Percentiles rank a stretch among this genome's conserved stretches.
phyloP scores from a whole-genome alignment of 352 stramenopile species.

The Pilasporangium apinafurcum region DNA sequence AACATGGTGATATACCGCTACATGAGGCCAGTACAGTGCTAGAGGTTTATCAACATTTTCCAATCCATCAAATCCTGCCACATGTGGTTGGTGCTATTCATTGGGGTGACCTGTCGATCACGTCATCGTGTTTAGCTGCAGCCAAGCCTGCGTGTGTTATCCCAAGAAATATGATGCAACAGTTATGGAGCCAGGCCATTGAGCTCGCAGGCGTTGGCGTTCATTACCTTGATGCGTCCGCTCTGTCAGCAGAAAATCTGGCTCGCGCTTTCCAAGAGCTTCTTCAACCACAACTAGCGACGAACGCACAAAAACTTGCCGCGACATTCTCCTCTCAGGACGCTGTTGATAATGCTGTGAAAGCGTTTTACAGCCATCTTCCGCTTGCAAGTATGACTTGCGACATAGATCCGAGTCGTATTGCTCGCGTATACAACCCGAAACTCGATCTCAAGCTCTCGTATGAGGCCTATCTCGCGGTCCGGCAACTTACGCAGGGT shows the following conservation, averaged over 20 bases:
- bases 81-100: conserved; percentile 34
- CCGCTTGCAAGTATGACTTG: conserved; percentile 63
- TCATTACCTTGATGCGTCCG: conserved; percentile 30
- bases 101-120: conserved; percentile 54
- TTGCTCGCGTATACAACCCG: conserved; percentile 64
- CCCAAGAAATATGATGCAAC: conserved; percentile 23
- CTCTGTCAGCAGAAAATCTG: conserved; percentile 25
- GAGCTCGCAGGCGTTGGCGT: conserved; percentile 28
- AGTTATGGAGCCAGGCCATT: conserved; percentile 52
- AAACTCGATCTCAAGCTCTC: conserved; percentile 63
- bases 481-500: conserved; percentile 32
- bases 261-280: conserved; percentile 32
- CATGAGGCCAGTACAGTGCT: conserved; percentile 30
- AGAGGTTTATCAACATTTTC: conserved; percentile 36
- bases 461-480: conserved; percentile 57
- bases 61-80: conserved; percentile 26
- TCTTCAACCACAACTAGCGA: conserved; percentile 17
- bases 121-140: conserved; percentile 31
- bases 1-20: conserved; percentile 12
- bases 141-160: conserved; percentile 47
- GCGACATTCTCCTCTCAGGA: conserved; percentile 25
- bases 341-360: conserved; percentile 43
- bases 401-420: conserved; percentile 51
- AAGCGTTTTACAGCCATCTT: conserved; percentile 55
- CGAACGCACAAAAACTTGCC: conserved; percentile 31